Evolutionary conservation across 257 asterid genomes (phyloP).

Genomic region (Nicotiana noctiflora): DNA sequence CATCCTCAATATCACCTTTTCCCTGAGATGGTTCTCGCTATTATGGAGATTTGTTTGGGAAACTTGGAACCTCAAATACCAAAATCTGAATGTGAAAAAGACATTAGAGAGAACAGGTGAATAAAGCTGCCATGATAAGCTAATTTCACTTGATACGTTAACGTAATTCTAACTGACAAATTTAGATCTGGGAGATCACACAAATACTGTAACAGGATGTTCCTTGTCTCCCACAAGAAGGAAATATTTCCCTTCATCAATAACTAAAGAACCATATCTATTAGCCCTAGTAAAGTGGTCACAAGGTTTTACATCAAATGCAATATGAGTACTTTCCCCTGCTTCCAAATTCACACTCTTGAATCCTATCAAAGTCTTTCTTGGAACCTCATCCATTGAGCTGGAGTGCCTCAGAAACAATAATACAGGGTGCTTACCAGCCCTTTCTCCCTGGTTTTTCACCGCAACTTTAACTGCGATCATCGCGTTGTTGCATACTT

Average conservation of each 20-base stretch:
- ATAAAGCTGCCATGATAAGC: neutral
- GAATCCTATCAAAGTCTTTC: constrained; percentile 46
- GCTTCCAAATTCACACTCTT: constrained; percentile 33
- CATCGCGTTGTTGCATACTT: constrained; percentile 20
- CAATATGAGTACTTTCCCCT: constrained; percentile 23
- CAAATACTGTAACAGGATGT: constrained; percentile 28
- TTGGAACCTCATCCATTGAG: constrained; percentile 21
- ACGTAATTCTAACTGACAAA: neutral
- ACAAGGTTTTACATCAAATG: constrained; percentile 39
- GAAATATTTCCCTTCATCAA: constrained; percentile 36
- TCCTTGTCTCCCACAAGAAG: constrained; percentile 40
- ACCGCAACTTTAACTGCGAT: constrained; percentile 35
- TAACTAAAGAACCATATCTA: constrained; percentile 35
- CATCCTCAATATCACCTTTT: too few relatives aligned
- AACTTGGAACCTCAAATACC: too few relatives aligned
- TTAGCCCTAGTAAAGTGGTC: constrained; percentile 41
- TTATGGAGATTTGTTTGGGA: too few relatives aligned
- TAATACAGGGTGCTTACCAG: constrained; percentile 45
- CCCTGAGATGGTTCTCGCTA: too few relatives aligned
- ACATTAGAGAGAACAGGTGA: too few relatives aligned
- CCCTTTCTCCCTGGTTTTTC: constrained; percentile 33
- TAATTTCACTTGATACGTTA: neutral
- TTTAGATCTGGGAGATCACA: constrained; percentile 16
- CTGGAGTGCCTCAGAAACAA: constrained; percentile 28
- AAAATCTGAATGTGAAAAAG: too few relatives aligned